Evolutionary conservation across 768 basidiomycete genomes (phyloP), one percentile per base, ranked within the genome.

Genomic region (Mycena rosella): DNA sequence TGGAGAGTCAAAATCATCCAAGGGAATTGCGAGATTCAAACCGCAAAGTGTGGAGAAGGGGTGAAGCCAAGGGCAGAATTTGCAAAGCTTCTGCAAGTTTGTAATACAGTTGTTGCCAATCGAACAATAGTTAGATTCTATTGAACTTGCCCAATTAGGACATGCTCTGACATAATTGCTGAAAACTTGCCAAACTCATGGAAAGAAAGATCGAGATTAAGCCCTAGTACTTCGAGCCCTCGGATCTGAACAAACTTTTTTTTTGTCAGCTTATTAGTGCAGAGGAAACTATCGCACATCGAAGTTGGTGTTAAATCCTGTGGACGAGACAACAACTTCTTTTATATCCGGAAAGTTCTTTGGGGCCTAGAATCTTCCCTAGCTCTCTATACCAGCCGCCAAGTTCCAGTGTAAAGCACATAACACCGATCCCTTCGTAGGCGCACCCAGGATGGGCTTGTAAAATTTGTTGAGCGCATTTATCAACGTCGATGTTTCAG

Each of bases 51-150:
- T 59, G 64, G n/a, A 65, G 64, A 30, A 45, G 29, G 22, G 64
- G 64, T 11, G 64, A 65, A 8, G 54, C 5, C 0, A 2, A 13
- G 4, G 57, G 57, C 2, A 65, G 56, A 30, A 52, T 52, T 36
- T 65, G 48, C n/a, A 65, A 22, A 13, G 56, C 55, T 45, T 65
- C 57, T 44, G 36, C 57, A 4, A 65, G 40, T 27, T 52, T 65
- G 36, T 44, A 45, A 18, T 27, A 59, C 29, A 59, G 3, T 29
- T 42, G 9, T 49, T 22, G 9, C 20, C 56, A 26, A 42, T 38
- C 14, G 8, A 7, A 38, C n/a, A n/a, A n/a, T n/a, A n/a, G n/a
- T n/a, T n/a, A n/a, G n/a, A n/a, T n/a, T n/a, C n/a, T n/a, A n/a
- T n/a, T n/a, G n/a, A n/a, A n/a, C n/a, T n/a, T n/a, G n/a, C n/a